Conservation (phyloP, 495 filamentous ascomycete genomes). For the Physcia stellaris region DNA sequence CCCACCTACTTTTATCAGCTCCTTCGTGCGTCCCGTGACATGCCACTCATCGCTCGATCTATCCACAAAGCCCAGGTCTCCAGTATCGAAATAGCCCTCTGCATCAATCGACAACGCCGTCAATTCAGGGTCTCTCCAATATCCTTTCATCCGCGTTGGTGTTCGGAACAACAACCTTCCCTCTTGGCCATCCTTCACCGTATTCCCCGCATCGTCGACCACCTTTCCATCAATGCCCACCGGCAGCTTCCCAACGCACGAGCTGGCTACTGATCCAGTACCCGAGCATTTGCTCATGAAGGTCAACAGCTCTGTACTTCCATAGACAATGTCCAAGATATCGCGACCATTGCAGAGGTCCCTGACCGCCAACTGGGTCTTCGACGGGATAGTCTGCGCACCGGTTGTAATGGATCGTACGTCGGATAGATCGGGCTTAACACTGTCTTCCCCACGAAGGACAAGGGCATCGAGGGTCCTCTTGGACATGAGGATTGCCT, state of each 20-base stretch:
- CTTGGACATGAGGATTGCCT: not conserved
- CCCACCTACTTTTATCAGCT: constrained; percentile 44
- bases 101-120: constrained; percentile 18
- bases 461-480: not conserved
- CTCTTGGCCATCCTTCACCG: not conserved
- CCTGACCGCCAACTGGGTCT: not conserved
- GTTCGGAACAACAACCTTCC: not conserved
- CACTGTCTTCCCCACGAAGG: too few species aligned
- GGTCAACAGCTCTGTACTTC: not conserved
- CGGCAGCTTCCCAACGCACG: not conserved
- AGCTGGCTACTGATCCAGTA: not conserved
- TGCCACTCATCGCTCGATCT: constrained; percentile 48
- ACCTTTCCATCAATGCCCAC: not conserved
- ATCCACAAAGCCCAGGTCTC: constrained; percentile 35
- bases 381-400: not conserved
- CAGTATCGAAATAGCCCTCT: constrained; percentile 34
- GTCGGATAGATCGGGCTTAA: not conserved
- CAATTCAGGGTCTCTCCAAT: not conserved
- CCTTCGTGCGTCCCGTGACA: constrained; percentile 63
- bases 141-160: not conserved
- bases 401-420: not conserved
- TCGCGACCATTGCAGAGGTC: not conserved
- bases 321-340: not conserved
- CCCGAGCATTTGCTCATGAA: not conserved
- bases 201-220: not conserved